A percentile compares a stretch with the other conserved stretches of the same genome.
phyloP scores from a whole-genome alignment of 2,329 filamentous ascomycete species.

The Xylaria sp. region DNA sequence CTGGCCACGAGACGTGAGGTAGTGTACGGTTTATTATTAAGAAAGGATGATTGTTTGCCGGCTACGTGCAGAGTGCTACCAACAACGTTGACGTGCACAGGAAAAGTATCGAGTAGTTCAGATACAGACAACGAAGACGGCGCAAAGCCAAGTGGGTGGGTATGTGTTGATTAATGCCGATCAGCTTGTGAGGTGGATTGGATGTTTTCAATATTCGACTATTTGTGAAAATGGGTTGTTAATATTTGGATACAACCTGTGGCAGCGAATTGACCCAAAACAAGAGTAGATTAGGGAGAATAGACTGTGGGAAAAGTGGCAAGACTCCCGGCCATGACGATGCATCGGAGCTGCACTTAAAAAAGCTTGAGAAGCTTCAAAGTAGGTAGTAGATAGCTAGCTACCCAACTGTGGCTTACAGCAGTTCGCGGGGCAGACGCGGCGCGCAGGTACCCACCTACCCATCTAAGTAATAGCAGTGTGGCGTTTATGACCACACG shows the following conservation, averaged over 20 bases:
- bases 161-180: no score
- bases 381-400: neutral
- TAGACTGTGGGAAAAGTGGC: conserved; percentile 17
- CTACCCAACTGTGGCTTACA: conserved; percentile 36
- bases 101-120: neutral
- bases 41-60: neutral
- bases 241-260: neutral
- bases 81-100: neutral
- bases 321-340: conserved; percentile 15
- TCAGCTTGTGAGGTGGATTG: neutral
- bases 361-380: neutral
- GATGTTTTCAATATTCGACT: no score
- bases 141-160: neutral
- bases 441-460: neutral
- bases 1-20: neutral
- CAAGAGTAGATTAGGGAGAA: neutral
- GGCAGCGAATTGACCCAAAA: conserved; percentile 9
- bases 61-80: neutral
- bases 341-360: conserved; percentile 1
- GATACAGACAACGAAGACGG: neutral
- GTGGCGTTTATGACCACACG: no score
- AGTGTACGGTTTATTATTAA: neutral
- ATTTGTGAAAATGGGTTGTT: neutral
- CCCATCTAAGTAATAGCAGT: no score
- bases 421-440: conserved; percentile 40